Evolutionary conservation across 495 filamentous ascomycete species (phyloP), one percentile per base, ranked within the genome.

Genomic region (Trichoderma virens): DNA sequence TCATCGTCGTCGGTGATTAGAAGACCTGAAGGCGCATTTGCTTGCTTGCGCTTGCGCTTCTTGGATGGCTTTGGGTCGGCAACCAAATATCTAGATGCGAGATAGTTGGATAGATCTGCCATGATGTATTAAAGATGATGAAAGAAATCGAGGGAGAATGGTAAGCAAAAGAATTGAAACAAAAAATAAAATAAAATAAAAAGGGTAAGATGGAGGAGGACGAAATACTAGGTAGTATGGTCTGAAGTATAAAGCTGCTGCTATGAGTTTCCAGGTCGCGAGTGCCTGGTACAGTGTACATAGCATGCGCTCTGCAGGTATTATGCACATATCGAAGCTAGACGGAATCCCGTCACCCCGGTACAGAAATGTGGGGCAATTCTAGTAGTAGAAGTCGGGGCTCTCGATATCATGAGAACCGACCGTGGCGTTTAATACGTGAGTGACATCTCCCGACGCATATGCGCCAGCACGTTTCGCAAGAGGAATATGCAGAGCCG

Each of bases 1-100:
- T 98, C 84, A 77, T 98, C 51, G 78, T 97, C 93, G 77, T 97
- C 92, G 68, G 89, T 88, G 68, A 98, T 97, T 64, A 91, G 86
- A 23, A 98, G 87, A 65, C 92, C 91, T 31, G 73, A 64, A 56
- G 76, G 72, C n/a, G 76, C 75, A 65, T 79, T 74, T 67, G 84
- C 80, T 64, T 84, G 74, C 72, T 94, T 94, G 67, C 89, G 86
- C 80, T 96, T 96, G 77, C 91, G 92, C 71, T 87, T 89, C 71
- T 93, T 92, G 72, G 89, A 83, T 14, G 88, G 79, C 59, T 87
- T 86, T 47, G 86, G 77, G 73, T 93, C 90, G 34, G 90, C 74
- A 38, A 76, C 89, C 5, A 99, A 87, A 77, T 99, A 99, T 75
- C 92, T 96, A 68, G 92, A 89, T 62, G 94, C 93, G 61, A 99